phyloP scores from a whole-genome alignment of 495 filamentous ascomycete genomes.

The Aspergillus coremiiformis region DNA sequence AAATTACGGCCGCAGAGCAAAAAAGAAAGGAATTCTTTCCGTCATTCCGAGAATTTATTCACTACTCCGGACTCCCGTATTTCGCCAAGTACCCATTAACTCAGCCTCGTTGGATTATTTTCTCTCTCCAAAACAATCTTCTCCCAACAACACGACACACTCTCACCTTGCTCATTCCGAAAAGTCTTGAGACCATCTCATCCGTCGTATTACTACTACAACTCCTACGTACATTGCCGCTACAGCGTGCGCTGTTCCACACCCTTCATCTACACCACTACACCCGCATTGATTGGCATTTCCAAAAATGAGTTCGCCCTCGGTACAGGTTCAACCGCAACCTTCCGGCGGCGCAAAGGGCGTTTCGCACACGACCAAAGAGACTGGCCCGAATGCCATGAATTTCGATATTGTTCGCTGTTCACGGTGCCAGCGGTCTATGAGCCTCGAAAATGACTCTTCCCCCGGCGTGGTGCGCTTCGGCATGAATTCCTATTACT shows the following conservation, averaged over 20 bases:
- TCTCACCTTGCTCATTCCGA: not conserved
- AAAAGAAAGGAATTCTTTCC: not conserved
- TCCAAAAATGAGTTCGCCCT: constrained; percentile 35
- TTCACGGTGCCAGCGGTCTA: constrained; percentile 43
- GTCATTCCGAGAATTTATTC: not conserved
- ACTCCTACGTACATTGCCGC: not conserved
- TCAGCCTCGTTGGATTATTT: constrained; percentile 1
- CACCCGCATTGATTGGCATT: not conserved
- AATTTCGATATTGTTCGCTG: constrained; percentile 41
- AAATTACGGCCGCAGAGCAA: not conserved
- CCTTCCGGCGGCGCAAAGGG: constrained; percentile 17
- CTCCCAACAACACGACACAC: not conserved
- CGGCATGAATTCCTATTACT: constrained; percentile 75
- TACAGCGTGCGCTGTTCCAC: not conserved
- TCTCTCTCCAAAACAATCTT: not conserved
- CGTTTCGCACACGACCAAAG: constrained; percentile 12
- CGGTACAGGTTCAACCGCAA: constrained; percentile 31
- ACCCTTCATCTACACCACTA: not conserved
- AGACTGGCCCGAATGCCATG: constrained; percentile 15
- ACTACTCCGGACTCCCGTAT: too few relatives aligned
- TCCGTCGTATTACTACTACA: not conserved
- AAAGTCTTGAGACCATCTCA: not conserved
- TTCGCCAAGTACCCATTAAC: constrained; percentile 4
- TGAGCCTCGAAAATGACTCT: constrained; percentile 33
- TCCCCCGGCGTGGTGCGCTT: constrained; percentile 58